phyloP scores from a whole-genome alignment of 352 stramenopile genomes.

The Phytophthora megakarya region DNA sequence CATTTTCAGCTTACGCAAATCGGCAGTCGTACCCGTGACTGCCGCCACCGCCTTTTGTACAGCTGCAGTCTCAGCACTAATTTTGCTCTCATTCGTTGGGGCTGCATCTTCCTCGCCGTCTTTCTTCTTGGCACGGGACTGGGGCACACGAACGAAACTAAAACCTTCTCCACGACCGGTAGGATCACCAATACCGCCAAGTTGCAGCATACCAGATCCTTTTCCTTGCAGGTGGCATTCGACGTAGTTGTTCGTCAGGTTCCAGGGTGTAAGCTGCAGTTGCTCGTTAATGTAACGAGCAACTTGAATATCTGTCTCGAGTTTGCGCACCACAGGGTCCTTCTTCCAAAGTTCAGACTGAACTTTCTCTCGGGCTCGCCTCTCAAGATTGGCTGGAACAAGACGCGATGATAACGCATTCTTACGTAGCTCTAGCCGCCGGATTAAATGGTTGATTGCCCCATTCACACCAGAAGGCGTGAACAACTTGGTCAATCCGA shows the following conservation, averaged over 20 bases:
- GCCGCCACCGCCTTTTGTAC: conserved; percentile 81
- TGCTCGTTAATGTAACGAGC: conserved; percentile 83
- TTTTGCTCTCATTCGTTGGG: conserved; percentile 43
- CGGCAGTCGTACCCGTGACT: conserved; percentile 81
- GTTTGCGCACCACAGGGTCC: conserved; percentile 67
- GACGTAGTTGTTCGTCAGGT: conserved; percentile 86
- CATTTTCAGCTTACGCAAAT: conserved; percentile 89
- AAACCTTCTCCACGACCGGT: conserved; percentile 85
- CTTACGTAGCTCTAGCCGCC: conserved; percentile 74
- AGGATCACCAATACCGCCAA: conserved; percentile 82
- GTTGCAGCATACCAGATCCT: conserved; percentile 78
- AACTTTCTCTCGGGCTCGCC: conserved; percentile 59
- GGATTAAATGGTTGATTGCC: conserved; percentile 75
- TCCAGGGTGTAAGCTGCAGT: conserved; percentile 83
- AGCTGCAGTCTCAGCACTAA: conserved; percentile 57
- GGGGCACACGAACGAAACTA: conserved; percentile 80
- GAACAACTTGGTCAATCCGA: conserved; percentile 82
- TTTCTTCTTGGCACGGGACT: conserved; percentile 84
- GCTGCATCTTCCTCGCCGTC: conserved; percentile 69
- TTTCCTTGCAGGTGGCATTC: conserved; percentile 87
- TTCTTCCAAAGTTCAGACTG: conserved; percentile 76
- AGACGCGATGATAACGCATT: conserved; percentile 54
- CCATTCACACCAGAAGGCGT: conserved; percentile 72
- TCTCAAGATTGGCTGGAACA: conserved; percentile 56
- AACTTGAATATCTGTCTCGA: conserved; percentile 83